phyloP scores from a whole-genome alignment of 2,329 filamentous ascomycete species.

The Aspergillus pseudotamarii region DNA sequence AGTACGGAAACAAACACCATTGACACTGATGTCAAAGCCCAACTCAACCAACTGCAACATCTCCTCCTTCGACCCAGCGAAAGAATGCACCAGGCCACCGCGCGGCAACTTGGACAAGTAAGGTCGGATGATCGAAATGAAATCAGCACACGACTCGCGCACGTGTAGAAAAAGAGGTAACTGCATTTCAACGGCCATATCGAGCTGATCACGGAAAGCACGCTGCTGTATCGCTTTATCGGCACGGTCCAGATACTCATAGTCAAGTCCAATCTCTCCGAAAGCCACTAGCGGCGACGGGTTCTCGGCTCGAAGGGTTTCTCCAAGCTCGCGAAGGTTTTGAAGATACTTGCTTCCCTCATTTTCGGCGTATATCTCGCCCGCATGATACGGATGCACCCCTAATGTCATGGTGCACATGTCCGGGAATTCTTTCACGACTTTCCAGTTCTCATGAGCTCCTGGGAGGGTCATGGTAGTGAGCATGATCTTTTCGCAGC shows the following conservation, averaged over 20 bases:
- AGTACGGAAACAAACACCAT: constrained; percentile 52
- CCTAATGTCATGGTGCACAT: constrained; percentile 54
- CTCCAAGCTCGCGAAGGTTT: constrained; percentile 21
- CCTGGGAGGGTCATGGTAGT: constrained; percentile 46
- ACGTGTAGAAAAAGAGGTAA: constrained; percentile 41
- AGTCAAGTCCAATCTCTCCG: constrained; percentile 56
- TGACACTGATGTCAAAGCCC: constrained; percentile 52
- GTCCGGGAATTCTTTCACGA: constrained; percentile 27
- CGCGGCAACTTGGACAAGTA: constrained; percentile 43
- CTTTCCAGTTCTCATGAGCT: constrained; percentile 46
- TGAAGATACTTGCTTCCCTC: constrained; percentile 16
- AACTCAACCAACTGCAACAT: constrained; percentile 44
- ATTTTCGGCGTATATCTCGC: constrained; percentile 41
- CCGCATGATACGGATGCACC: constrained; percentile 55
- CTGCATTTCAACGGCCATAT: constrained; percentile 38
- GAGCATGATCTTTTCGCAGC: constrained; percentile 27
- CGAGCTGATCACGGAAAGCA: constrained; percentile 47
- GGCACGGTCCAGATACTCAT: constrained; percentile 50
- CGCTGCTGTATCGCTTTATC: constrained; percentile 46
- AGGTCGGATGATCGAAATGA: constrained; percentile 44
- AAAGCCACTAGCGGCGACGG: constrained; percentile 47
- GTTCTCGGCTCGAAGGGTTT: constrained; percentile 25
- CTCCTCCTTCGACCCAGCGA: constrained; percentile 69
- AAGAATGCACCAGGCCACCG: constrained; percentile 79
- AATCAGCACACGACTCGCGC: constrained; percentile 48